phyloP scores from a whole-genome alignment of 768 basidiomycete species.

The Collybia nuda region DNA sequence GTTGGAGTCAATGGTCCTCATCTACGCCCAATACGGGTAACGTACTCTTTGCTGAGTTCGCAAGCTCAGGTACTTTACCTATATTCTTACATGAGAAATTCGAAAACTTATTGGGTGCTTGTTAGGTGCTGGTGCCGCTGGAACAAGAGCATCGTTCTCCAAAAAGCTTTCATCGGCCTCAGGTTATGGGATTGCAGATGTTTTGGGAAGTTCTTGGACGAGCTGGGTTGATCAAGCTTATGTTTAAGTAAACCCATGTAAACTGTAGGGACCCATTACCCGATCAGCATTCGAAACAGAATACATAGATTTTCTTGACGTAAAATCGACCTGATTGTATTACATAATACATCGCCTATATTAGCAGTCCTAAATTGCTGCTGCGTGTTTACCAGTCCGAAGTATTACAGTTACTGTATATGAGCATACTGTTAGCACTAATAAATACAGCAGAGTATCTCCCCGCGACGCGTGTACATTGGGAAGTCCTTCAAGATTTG shows the following conservation, averaged over 20 bases:
- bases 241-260: conserved; percentile 7
- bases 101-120: neutral
- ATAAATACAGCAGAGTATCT: too few relatives aligned
- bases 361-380: too few relatives aligned
- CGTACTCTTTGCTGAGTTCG: conserved; percentile 24
- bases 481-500: neutral
- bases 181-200: conserved; percentile 17
- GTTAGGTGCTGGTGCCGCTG: conserved; percentile 21
- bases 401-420: too few relatives aligned
- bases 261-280: neutral
- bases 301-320: neutral
- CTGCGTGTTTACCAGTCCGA: too few relatives aligned
- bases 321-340: neutral
- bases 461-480: too few relatives aligned
- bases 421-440: too few relatives aligned
- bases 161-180: conserved; percentile 16
- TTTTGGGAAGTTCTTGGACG: conserved; percentile 20
- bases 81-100: neutral
- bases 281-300: neutral
- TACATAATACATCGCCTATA: too few relatives aligned
- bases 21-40: conserved; percentile 23
- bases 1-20: conserved; percentile 24
- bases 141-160: conserved; percentile 23
- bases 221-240: conserved; percentile 23
- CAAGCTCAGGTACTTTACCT: conserved; percentile 15